A percentile compares a stretch with the other conserved stretches of the same genome.
These are phyloP conservation scores for Geotrichum klebahnii DNA, from an alignment of 1,139 yeast genomes.

Conservation along the genomic window DNA sequence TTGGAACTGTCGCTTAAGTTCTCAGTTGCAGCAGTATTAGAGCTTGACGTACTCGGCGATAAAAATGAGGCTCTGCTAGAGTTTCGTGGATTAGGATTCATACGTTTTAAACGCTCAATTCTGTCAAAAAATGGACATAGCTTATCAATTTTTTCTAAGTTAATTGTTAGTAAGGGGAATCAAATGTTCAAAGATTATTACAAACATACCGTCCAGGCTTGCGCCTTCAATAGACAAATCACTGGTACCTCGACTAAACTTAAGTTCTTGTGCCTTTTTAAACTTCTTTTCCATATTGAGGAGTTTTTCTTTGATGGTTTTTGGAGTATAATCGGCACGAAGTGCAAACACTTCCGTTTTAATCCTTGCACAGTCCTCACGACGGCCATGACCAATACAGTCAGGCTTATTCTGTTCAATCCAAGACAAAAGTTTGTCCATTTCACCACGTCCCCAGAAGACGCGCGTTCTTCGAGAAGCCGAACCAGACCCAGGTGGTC, in stretches of 20 bases:
- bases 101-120: constrained; percentile 18
- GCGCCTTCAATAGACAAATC: constrained; percentile 7
- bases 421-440: constrained; percentile 22
- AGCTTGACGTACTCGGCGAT: constrained; percentile 1
- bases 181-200: neutral
- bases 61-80: neutral
- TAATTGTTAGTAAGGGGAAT: neutral
- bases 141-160: constrained; percentile 16
- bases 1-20: neutral
- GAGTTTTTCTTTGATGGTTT: constrained; percentile 22
- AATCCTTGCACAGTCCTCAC: constrained; percentile 22
- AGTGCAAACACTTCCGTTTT: constrained; percentile 20
- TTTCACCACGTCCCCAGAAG: constrained; percentile 22
- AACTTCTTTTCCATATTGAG: constrained; percentile 23
- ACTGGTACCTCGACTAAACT: constrained; percentile 6
- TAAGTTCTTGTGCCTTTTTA: constrained; percentile 18
- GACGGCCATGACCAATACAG: constrained; percentile 23
- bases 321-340: constrained; percentile 21
- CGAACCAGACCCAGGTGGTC: constrained; percentile 4
- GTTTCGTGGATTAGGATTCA: constrained; percentile 8
- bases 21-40: constrained; percentile 1
- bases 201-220: neutral
- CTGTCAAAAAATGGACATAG: constrained; percentile 22
- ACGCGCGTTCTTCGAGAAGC: constrained; percentile 19
- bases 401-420: constrained; percentile 22